phyloP scores from a whole-genome alignment of 108 stramenopile genomes.

The Tribonema minus region DNA sequence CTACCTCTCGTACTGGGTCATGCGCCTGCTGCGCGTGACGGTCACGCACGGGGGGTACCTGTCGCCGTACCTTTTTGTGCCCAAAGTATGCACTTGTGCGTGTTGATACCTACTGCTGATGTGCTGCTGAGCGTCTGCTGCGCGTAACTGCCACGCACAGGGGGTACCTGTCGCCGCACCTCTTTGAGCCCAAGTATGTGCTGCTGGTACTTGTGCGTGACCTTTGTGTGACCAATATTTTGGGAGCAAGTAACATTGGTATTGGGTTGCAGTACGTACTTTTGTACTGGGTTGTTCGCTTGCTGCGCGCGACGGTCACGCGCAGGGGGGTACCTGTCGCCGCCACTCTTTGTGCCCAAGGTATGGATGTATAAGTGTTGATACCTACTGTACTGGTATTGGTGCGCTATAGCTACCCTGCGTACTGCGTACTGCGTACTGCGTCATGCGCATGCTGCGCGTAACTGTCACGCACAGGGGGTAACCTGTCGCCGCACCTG shows the following conservation, averaged over 20 bases:
- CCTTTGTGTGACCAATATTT: slow-evolving; percentile 24
- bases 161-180: slow-evolving; percentile 31
- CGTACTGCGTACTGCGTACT: too few species aligned
- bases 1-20: slow-evolving; percentile 42
- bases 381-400: too few species aligned
- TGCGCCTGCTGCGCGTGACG: slow-evolving; percentile 19
- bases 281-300: slow-evolving; percentile 35
- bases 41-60: slow-evolving; percentile 29
- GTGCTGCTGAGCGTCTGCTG: slow-evolving; percentile 24
- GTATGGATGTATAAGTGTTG: too few species aligned
- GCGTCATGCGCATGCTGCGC: slow-evolving; percentile 21
- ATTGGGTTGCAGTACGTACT: too few species aligned
- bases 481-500: too few species aligned
- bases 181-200: slow-evolving; percentile 26
- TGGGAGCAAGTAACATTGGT: too few species aligned
- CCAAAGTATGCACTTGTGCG: too few species aligned
- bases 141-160: slow-evolving; percentile 4
- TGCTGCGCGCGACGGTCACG: slow-evolving; percentile 10
- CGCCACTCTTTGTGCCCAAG: slow-evolving; percentile 30
- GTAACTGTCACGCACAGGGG: slow-evolving; percentile 15
- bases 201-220: slow-evolving; percentile 17
- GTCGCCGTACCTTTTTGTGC: slow-evolving; percentile 25
- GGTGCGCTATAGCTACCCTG: too few species aligned
- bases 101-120: too few species aligned
- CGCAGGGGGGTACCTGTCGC: slow-evolving; percentile 30